Percentiles rank a stretch among this genome's conserved stretches.
These are phyloP conservation scores for Amorphotheca resinae DNA, from an alignment of 495 filamentous ascomycete species.

Conservation along the genomic window DNA sequence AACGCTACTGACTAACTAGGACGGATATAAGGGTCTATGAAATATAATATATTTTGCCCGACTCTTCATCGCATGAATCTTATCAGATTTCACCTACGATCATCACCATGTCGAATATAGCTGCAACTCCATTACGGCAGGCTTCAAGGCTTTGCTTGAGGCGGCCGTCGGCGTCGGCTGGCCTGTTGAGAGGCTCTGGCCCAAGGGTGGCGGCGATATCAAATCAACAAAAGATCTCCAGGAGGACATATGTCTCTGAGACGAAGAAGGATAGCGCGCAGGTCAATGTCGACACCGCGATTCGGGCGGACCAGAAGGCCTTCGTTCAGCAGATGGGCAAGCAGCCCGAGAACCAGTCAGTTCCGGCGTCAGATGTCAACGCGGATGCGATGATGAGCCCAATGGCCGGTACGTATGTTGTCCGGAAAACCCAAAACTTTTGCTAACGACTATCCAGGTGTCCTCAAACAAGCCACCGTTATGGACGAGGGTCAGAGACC, in stretches of 20 bases:
- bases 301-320: slow-evolving; percentile 70
- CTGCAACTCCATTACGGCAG: slow-evolving; percentile 63
- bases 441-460: slow-evolving; percentile 32
- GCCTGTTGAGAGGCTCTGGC: slow-evolving; percentile 32
- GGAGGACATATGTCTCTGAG: slow-evolving; percentile 71
- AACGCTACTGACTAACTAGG: too few species aligned
- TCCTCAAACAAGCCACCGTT: slow-evolving; percentile 82
- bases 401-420: slow-evolving; percentile 43
- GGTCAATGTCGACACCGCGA: slow-evolving; percentile 69
- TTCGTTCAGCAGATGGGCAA: slow-evolving; percentile 62
- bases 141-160: slow-evolving; percentile 57
- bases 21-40: too few species aligned
- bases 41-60: too few species aligned
- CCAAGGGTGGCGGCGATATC: slow-evolving; percentile 29
- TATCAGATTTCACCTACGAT: slow-evolving; percentile 12
- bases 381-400: slow-evolving; percentile 66
- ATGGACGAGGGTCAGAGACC: slow-evolving; percentile 91
- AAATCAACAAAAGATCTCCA: slow-evolving; percentile 17
- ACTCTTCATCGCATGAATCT: slow-evolving; percentile 8
- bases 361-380: slow-evolving; percentile 46
- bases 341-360: slow-evolving; percentile 43
- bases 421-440: slow-evolving; percentile 5
- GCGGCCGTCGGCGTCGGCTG: slow-evolving; percentile 33
- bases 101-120: slow-evolving; percentile 56
- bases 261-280: slow-evolving; percentile 68